Base-by-base conservation (phyloP, 2,329 filamentous ascomycete species). In the Sarocladium brachiariae region DNA sequence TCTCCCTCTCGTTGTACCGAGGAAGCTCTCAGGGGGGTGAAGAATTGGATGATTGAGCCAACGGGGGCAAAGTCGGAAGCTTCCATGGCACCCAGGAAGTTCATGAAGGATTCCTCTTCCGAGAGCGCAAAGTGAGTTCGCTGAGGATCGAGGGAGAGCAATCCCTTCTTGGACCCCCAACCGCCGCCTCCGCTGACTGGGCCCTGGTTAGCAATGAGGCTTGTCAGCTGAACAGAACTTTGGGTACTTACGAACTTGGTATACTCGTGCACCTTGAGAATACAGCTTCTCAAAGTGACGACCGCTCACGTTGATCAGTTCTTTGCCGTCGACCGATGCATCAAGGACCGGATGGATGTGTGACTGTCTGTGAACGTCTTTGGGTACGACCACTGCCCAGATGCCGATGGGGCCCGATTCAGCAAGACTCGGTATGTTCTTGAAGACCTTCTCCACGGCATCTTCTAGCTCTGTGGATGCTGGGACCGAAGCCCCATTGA, bases 151-250 rank as follows among this genome's bases (percentile, higher is more conserved):
- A 95, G 73, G 5, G 88, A 89, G 2, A 95, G 70, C 0, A 95
- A 70, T 1, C 89, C 89, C 58, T 86, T 82, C 63, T 92, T 93
- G 51, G 78, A 73, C 14, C 89, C 89, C 89, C 89, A 95, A 18
- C 89, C 89, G 37, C 89, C 89, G 41, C 89, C 89, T 4, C 89
- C 89, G 59, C 87, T 90, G 55, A 91, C 79, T 76, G 38, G 33
- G 13, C 2, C 25, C 3, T 19, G 31, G 45, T 65, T 52, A 66
- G 58, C 24, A 27, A n/a, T n/a, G n/a, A n/a, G 27, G 43, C 11
- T 27, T 11, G 27, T 1, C 25, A 11, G 9, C n/a, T 31, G 14
- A 30, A 33, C 7, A 30, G 4, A 16, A 3, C 11, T 18, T 11
- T 6, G 14, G 33, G 16, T 7, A 56, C 64, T 21, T 59, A 67